Percentiles rank a stretch among this genome's conserved stretches.
These are phyloP conservation scores for Trichoderma sp. DNA, from an alignment of 2,329 filamentous ascomycete genomes.

Conservation along the genomic window DNA sequence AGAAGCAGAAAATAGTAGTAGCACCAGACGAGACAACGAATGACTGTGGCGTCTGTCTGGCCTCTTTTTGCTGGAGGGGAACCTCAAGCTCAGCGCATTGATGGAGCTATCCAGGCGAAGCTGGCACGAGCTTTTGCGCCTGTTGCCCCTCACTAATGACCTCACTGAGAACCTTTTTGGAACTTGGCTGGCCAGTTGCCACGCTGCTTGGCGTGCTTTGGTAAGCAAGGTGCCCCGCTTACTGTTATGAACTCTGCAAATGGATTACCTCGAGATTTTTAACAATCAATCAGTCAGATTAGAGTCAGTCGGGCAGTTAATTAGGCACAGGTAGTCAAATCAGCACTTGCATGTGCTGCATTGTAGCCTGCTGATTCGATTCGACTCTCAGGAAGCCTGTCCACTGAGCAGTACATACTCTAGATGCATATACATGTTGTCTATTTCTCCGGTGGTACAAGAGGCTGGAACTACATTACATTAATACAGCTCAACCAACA, in stretches of 20 bases:
- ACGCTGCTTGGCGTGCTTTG: neutral
- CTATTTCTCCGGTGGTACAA: neutral
- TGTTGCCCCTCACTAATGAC: slow-evolving; percentile 11
- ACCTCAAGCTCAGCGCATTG: neutral
- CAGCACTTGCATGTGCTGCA: neutral
- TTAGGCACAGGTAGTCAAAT: neutral
- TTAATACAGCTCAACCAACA: neutral
- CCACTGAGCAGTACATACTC: too few relatives aligned
- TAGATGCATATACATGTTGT: too few relatives aligned
- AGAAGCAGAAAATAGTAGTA: neutral
- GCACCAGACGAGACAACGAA: neutral
- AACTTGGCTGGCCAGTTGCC: slow-evolving; percentile 5
- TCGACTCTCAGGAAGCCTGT: neutral
- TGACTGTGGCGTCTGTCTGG: neutral
- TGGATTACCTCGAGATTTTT: neutral
- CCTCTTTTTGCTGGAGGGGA: neutral
- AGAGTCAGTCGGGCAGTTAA: too few relatives aligned
- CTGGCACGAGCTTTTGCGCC: neutral
- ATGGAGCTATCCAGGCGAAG: neutral
- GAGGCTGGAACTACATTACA: neutral
- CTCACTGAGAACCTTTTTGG: neutral
- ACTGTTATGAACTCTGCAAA: neutral
- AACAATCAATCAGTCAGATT: neutral
- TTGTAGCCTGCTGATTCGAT: neutral
- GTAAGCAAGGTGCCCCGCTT: neutral